Conservation (phyloP, 148 eudicot species). For the Silene conica region DNA sequence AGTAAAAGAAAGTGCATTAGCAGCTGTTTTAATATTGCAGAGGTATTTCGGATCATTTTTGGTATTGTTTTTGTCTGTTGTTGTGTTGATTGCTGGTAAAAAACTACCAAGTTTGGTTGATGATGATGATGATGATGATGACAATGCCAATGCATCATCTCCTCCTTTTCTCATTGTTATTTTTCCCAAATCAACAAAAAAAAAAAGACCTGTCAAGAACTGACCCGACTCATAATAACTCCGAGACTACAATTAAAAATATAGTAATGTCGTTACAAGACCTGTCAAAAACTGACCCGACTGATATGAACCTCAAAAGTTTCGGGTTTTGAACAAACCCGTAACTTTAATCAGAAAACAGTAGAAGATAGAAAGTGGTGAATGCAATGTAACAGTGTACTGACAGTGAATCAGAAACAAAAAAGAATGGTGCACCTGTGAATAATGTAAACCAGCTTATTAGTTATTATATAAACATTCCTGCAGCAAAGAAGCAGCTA, state of each 20-base stretch:
- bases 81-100: constrained; percentile 1
- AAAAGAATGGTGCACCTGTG: constrained; percentile 1
- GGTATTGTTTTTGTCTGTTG: constrained; percentile 2
- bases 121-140: constrained; percentile 6
- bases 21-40: constrained; percentile 4
- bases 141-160: neutral
- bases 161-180: constrained; percentile 6
- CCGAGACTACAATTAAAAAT: too few species aligned
- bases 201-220: neutral
- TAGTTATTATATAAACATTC: too few species aligned
- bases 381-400: constrained; percentile 20
- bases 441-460: neutral
- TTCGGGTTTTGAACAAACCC: neutral
- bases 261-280: neutral
- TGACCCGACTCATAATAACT: neutral
- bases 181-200: neutral
- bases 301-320: neutral
- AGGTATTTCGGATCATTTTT: neutral
- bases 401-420: constrained; percentile 8
- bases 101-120: constrained; percentile 12
- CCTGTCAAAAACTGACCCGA: neutral
- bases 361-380: neutral
- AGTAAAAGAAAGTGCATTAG: constrained; percentile 18
- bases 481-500: neutral
- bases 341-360: too few species aligned